Base-by-base conservation (phyloP, 208 protist genomes). In the Acanthamoeba triangularis region DNA sequence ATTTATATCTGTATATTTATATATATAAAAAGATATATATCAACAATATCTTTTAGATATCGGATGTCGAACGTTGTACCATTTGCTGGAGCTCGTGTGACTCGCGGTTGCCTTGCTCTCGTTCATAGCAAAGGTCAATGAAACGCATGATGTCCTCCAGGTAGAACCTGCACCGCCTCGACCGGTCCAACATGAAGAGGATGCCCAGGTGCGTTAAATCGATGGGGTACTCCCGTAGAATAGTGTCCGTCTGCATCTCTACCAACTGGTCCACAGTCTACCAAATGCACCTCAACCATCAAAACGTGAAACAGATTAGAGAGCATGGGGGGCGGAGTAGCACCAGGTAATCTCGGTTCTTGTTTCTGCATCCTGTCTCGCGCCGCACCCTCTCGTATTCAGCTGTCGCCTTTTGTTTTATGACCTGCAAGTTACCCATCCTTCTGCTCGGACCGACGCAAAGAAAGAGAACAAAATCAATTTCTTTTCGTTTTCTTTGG, bases 291-390 rank as follows among this genome's bases (percentile, higher is more conserved):
- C 56, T 61, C 56, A 23, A 23, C 56, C 2, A 52, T 84, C 76
- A 33, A 84, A 84, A 72, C 16, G 16, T 35, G 47, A 30, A 44
- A 4, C 49, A 30, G 6, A 14, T 6, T 8, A 10, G 11, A 74
- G 25, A 37, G 25, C 28, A 25, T 14, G n/a, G 25, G 25, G 61
- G 8, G 8, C 16, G 16, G 16, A 69, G 5, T 7, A n/a, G n/a
- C 37, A 87, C 78, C 78, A 87, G 47, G 78, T 63, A 87, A 3
- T 61, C 78, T 33, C 78, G n/a, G 49, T 87, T 87, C 78, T 87
- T 87, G 4, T 61, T n/a, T n/a, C n/a, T 54, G 49, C 61, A 61
- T 5, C 78, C 78, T 23, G 47, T 61, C 23, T 87, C 78, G 2
- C 78, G 41, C 18, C 78, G 78, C 78, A 87, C 78, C 10, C 78